Percentiles rank a stretch among this genome's conserved stretches.
These are phyloP conservation scores for Cicer judaicum DNA, from an alignment of 306 rosid genomes.

Conservation along the genomic window DNA sequence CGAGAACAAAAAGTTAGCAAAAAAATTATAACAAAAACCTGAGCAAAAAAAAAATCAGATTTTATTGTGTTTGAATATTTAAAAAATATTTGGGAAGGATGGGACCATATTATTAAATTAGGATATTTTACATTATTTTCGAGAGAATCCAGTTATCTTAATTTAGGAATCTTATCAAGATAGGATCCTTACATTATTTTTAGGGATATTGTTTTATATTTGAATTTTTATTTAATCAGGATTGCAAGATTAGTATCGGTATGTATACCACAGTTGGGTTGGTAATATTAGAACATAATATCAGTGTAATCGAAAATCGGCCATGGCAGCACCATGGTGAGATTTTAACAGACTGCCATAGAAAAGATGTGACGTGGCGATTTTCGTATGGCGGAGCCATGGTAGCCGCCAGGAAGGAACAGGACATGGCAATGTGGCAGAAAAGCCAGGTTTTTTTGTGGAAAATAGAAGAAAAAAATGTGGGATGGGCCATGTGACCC, in stretches of 20 bases:
- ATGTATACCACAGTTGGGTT: not conserved
- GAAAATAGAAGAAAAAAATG: too few relatives aligned
- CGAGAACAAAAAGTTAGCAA: not conserved
- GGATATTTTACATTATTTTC: not conserved
- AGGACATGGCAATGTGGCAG: too few relatives aligned
- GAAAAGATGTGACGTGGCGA: too few relatives aligned
- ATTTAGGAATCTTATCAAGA: not conserved
- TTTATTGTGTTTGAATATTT: not conserved
- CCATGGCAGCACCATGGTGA: too few relatives aligned
- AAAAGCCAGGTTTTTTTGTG: too few relatives aligned
- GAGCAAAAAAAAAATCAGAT: conserved; percentile 1
- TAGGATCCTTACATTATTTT: not conserved
- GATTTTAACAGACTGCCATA: too few relatives aligned
- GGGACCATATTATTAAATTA: not conserved
- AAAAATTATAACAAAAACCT: not conserved
- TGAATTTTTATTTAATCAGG: not conserved
- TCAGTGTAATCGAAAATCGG: too few relatives aligned
- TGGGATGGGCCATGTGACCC: too few relatives aligned
- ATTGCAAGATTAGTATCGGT: not conserved
- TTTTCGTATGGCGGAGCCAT: too few relatives aligned
- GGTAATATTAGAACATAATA: not conserved
- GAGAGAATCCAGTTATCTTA: not conserved
- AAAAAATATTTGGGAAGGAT: not conserved
- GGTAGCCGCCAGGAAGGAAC: too few relatives aligned
- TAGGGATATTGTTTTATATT: not conserved